Conservation (phyloP, 2,329 filamentous ascomycete genomes). For the Aspergillus tanneri region DNA sequence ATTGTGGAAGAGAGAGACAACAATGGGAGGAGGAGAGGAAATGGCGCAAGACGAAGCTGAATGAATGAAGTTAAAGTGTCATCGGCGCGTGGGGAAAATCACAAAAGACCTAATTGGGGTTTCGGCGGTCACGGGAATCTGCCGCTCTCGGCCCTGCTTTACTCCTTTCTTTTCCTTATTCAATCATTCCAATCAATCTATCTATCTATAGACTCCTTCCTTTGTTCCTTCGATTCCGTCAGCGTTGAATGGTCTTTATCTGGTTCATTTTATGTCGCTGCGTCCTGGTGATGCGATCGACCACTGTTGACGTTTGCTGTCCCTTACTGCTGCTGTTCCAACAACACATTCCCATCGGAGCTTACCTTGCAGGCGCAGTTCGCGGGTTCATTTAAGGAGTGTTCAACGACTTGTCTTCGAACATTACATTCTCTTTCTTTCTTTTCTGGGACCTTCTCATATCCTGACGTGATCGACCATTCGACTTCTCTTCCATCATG, state of each 20-base stretch:
- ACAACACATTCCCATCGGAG: slow-evolving; percentile 1
- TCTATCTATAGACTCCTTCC: background rate
- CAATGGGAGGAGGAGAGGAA: background rate
- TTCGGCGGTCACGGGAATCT: slow-evolving; percentile 28
- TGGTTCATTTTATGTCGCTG: slow-evolving; percentile 3
- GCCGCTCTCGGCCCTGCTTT: background rate
- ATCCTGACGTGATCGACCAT: background rate
- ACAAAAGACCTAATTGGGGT: slow-evolving; percentile 19
- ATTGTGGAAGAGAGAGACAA: slow-evolving; percentile 50
- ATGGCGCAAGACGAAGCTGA: slow-evolving; percentile 2
- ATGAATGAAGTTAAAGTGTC: slow-evolving; percentile 8
- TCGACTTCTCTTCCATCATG: slow-evolving; percentile 19
- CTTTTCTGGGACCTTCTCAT: background rate
- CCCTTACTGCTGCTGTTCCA: slow-evolving; percentile 3
- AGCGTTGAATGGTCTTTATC: no score
- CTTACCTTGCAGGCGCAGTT: slow-evolving; percentile 6
- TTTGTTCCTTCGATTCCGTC: background rate
- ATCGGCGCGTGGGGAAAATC: slow-evolving; percentile 6
- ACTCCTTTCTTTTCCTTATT: background rate
- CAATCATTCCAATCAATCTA: background rate
- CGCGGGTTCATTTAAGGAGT: slow-evolving; percentile 2
- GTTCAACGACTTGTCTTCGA: background rate
- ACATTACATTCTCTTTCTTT: background rate
- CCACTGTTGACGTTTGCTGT: slow-evolving; percentile 10
- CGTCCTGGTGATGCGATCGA: slow-evolving; percentile 20